Conservation (phyloP, 805 yeast genomes). For the Osmozyma mogii region DNA sequence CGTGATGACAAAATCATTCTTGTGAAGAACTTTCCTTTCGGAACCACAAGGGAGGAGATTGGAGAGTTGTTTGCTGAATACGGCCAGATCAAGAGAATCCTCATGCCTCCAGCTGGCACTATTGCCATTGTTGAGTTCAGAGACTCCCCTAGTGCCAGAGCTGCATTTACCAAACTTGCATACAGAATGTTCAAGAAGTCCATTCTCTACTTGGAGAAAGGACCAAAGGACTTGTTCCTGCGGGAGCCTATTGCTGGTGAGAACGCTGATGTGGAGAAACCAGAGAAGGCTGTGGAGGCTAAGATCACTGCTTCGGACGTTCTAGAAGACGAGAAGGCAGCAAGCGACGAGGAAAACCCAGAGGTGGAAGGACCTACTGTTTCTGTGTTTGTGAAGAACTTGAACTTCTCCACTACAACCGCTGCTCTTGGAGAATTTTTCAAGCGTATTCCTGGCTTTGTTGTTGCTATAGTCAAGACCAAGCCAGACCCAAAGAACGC, state of each 20-base stretch:
- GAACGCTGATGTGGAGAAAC: constrained; percentile 14
- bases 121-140: constrained; percentile 89
- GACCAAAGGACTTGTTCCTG: constrained; percentile 75
- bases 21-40: constrained; percentile 86
- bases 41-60: constrained; percentile 73
- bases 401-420: constrained; percentile 74
- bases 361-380: constrained; percentile 61
- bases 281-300: constrained; percentile 37
- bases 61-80: constrained; percentile 72
- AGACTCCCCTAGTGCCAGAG: constrained; percentile 74
- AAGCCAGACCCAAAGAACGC: constrained; percentile 78
- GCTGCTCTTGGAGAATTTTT: constrained; percentile 51
- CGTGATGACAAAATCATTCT: constrained; percentile 75
- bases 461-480: constrained; percentile 72
- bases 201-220: constrained; percentile 86
- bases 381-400: constrained; percentile 85
- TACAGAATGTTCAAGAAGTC: constrained; percentile 83
- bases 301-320: constrained; percentile 39
- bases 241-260: constrained; percentile 43
- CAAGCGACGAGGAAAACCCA: constrained; percentile 22
- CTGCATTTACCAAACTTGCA: constrained; percentile 82
- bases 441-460: constrained; percentile 69
- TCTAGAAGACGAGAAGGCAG: constrained; percentile 22
- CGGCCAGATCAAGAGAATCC: constrained; percentile 71
- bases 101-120: constrained; percentile 96